Conservation (phyloP, 148 eudicot genomes). For the Heliamphora exappendiculata region DNA sequence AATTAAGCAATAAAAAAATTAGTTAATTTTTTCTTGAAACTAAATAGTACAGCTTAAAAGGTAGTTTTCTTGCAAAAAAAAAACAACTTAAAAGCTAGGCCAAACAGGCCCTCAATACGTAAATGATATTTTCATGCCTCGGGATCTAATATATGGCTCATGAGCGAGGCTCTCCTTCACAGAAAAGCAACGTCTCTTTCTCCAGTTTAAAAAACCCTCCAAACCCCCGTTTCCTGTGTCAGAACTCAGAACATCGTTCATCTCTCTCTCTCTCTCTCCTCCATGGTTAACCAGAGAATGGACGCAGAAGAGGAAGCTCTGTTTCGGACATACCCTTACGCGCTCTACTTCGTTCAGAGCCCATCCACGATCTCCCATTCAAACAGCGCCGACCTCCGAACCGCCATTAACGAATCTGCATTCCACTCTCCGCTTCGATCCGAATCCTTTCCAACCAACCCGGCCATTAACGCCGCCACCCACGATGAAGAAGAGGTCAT, state of each 20-base stretch:
- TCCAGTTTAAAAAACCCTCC: constrained; percentile 19
- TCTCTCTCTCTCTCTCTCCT: constrained; percentile 5
- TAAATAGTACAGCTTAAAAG: no score
- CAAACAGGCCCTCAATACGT: no score
- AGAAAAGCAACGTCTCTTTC: constrained; percentile 3
- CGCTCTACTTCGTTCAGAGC: constrained; percentile 61
- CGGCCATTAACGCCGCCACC: not conserved
- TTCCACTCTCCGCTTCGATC: constrained; percentile 8
- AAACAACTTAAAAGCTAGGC: no score
- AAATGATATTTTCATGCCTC: no score
- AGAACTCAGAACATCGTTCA: not conserved
- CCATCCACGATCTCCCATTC: constrained; percentile 44
- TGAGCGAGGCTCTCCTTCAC: not conserved
- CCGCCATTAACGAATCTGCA: not conserved
- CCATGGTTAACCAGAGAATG: constrained; percentile 16
- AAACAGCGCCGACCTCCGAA: constrained; percentile 10
- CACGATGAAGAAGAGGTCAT: no score
- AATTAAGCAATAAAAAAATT: no score
- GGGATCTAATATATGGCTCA: not conserved
- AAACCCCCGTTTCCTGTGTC: not conserved
- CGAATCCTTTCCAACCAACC: constrained; percentile 2
- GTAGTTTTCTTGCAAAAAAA: no score
- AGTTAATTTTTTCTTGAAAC: no score
- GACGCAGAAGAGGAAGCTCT: constrained; percentile 46
- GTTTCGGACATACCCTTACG: constrained; percentile 25